Evolutionary conservation across 768 basidiomycete genomes (phyloP).

Genomic region (Mycena galericulata): DNA sequence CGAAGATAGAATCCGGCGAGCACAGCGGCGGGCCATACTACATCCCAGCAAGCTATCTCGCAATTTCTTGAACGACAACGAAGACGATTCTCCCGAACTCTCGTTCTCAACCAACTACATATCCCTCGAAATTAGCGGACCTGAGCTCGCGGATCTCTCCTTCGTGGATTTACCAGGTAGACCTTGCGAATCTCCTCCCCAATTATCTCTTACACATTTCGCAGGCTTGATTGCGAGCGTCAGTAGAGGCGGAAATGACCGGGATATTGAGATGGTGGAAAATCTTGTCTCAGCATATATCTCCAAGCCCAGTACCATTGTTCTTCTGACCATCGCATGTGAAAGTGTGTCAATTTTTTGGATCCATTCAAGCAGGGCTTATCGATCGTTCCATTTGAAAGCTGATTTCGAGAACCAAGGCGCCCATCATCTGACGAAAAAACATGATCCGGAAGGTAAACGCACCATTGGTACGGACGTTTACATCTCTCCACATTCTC

Average conservation of each 20-base stretch:
- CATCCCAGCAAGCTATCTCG: slow-evolving; percentile 55
- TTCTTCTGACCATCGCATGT: slow-evolving; percentile 70
- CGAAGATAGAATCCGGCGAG: slow-evolving; percentile 74
- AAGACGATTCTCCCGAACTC: slow-evolving; percentile 35
- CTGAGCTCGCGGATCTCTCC: slow-evolving; percentile 70
- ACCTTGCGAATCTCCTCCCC: background rate
- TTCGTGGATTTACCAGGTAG: slow-evolving; percentile 74
- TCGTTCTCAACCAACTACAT: slow-evolving; percentile 69
- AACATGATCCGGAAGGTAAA: slow-evolving; percentile 68
- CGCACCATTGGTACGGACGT: slow-evolving; percentile 84
- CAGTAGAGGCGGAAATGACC: slow-evolving; percentile 56
- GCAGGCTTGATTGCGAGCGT: slow-evolving; percentile 73
- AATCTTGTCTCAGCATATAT: slow-evolving; percentile 71
- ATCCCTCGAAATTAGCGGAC: slow-evolving; percentile 68
- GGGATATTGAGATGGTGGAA: slow-evolving; percentile 72
- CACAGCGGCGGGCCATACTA: slow-evolving; percentile 73
- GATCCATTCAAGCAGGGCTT: background rate
- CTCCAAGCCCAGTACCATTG: slow-evolving; percentile 67
- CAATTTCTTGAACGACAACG: slow-evolving; percentile 55
- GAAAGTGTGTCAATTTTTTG: slow-evolving; percentile 60
- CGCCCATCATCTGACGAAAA: slow-evolving; percentile 71
- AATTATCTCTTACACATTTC: background rate
- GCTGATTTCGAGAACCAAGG: slow-evolving; percentile 89
- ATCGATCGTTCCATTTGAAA: slow-evolving; percentile 39
- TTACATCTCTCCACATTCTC: no score